Evolutionary conservation across 2,329 filamentous ascomycete genomes (phyloP).

Genomic region (Ascocoryne sarcoides): DNA sequence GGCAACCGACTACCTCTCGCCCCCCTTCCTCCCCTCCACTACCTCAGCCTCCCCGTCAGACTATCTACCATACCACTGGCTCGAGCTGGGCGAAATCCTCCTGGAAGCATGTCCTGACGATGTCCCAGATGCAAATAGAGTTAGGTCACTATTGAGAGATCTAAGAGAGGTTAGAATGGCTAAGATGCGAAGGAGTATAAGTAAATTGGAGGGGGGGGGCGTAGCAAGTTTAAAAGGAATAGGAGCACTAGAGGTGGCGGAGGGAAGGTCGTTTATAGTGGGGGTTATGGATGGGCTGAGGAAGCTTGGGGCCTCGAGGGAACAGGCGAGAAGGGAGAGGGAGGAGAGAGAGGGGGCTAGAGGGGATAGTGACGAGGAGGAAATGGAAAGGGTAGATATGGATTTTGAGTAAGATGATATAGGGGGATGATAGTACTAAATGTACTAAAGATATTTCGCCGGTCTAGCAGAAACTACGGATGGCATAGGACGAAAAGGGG

Average conservation of each 20-base stretch:
- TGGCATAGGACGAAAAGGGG: no score
- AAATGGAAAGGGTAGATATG: constrained; percentile 16
- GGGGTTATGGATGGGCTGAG: constrained; percentile 83
- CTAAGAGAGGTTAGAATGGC: constrained; percentile 80
- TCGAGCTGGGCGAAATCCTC: constrained; percentile 81
- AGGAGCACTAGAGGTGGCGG: constrained; percentile 86
- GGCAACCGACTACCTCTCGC: constrained; percentile 36
- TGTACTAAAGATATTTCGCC: no score
- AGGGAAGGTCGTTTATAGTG: constrained; percentile 73
- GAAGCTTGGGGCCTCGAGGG: constrained; percentile 72
- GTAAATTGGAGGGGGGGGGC: constrained; percentile 66
- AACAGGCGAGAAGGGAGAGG: constrained; percentile 67
- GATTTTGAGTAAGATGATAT: constrained; percentile 14
- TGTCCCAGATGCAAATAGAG: constrained; percentile 62
- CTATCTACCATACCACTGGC: constrained; percentile 87
- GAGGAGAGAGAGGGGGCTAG: constrained; percentile 53
- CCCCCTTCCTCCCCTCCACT: constrained; percentile 73
- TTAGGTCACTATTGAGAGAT: constrained; percentile 69
- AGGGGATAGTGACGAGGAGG: constrained; percentile 48
- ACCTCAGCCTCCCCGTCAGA: constrained; percentile 59
- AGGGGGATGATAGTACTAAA: no score
- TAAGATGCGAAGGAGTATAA: constrained; percentile 72
- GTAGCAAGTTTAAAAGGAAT: constrained; percentile 64
- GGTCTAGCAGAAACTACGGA: no score
- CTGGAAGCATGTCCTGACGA: constrained; percentile 81